Evolutionary conservation across 2,329 filamentous ascomycete species (phyloP).

Genomic region (Sporothrix dimorphospora): DNA sequence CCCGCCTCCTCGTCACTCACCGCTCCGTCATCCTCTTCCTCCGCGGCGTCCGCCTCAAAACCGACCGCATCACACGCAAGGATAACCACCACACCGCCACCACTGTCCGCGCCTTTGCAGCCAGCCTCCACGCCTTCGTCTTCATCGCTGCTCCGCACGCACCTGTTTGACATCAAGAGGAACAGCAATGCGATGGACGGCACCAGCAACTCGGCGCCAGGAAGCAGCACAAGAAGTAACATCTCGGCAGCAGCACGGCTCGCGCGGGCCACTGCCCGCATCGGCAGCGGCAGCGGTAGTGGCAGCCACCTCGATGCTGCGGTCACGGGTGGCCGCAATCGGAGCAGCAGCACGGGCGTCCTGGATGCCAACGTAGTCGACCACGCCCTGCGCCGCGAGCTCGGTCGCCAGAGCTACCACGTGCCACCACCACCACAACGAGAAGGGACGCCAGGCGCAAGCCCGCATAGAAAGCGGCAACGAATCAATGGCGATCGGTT

Average conservation of each 20-base stretch:
- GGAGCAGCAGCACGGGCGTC: slow-evolving; percentile 40
- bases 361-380: slow-evolving; percentile 57
- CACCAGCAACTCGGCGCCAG: slow-evolving; percentile 9
- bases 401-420: slow-evolving; percentile 41
- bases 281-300: slow-evolving; percentile 15
- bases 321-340: slow-evolving; percentile 43
- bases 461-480: slow-evolving; percentile 62
- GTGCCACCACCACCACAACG: slow-evolving; percentile 43
- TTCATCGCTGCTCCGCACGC: slow-evolving; percentile 17
- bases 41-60: not conserved
- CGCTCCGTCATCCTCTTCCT: slow-evolving; percentile 13
- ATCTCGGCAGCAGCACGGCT: slow-evolving; percentile 25
- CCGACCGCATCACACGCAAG: slow-evolving; percentile 11
- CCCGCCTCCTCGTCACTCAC: not conserved
- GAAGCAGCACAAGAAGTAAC: slow-evolving; percentile 13
- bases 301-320: slow-evolving; percentile 30
- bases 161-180: slow-evolving; percentile 25
- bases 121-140: slow-evolving; percentile 1
- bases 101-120: not conserved
- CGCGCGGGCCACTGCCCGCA: slow-evolving; percentile 24
- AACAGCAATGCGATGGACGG: slow-evolving; percentile 21
- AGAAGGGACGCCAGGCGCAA: slow-evolving; percentile 57
- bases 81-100: slow-evolving; percentile 31
- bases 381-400: slow-evolving; percentile 54
- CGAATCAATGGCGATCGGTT: slow-evolving; percentile 66